These are phyloP conservation scores for Saturnispora diversa DNA, from an alignment of 805 yeast species.

Conservation along the genomic window DNA sequence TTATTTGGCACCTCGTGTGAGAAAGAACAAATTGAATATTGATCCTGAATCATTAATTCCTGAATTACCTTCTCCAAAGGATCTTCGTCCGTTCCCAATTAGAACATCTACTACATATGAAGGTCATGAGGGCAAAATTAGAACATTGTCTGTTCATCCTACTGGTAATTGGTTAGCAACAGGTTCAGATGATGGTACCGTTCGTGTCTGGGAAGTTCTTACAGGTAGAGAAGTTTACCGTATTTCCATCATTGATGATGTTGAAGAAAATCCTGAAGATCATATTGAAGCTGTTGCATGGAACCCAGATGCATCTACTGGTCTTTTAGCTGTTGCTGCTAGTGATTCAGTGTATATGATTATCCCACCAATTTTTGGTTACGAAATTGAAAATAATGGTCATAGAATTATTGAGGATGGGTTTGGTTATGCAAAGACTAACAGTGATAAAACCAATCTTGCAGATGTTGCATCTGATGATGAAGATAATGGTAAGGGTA, in stretches of 20 bases:
- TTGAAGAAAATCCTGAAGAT: constrained; percentile 56
- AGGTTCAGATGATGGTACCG: constrained; percentile 94
- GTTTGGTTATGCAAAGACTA: constrained; percentile 65
- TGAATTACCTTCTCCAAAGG: constrained; percentile 93
- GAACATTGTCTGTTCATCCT: constrained; percentile 80
- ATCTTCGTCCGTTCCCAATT: constrained; percentile 93
- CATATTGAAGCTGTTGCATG: constrained; percentile 76
- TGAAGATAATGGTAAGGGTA: constrained; percentile 33
- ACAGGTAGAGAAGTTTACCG: constrained; percentile 91
- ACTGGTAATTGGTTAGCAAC: constrained; percentile 93
- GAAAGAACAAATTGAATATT: constrained; percentile 81
- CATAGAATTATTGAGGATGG: constrained; percentile 77
- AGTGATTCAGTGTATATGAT: constrained; percentile 73
- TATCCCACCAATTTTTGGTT: constrained; percentile 89
- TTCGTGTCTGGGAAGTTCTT: constrained; percentile 91
- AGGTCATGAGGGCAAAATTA: constrained; percentile 79
- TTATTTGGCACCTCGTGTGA: constrained; percentile 92
- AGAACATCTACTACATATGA: constrained; percentile 72
- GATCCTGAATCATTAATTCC: constrained; percentile 96
- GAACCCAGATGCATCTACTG: constrained; percentile 73
- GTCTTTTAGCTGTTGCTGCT: constrained; percentile 77
- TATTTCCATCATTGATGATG: constrained; percentile 38
- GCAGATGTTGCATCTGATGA: constrained; percentile 34
- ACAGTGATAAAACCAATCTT: constrained; percentile 23
- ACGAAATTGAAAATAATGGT: constrained; percentile 75